Evolutionary conservation across 139 green algal genomes (phyloP).

Genomic region (Diplosphaera chodatii): DNA sequence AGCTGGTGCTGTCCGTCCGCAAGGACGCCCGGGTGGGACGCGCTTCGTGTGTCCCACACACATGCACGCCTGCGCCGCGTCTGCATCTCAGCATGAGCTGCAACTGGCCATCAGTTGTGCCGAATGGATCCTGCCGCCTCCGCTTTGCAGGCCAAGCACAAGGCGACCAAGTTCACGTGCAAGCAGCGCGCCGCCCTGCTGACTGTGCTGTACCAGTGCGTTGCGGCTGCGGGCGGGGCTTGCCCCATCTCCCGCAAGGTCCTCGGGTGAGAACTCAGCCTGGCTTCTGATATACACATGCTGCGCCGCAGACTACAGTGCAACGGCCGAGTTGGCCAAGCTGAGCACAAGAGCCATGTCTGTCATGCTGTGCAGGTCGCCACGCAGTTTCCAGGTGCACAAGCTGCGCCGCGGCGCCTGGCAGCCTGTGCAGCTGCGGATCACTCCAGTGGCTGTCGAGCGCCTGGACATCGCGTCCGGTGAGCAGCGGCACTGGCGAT

Average conservation of each 20-base stretch:
- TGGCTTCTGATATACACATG: too few species aligned
- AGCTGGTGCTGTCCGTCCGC: slow-evolving; percentile 62
- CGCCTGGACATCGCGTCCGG: slow-evolving; percentile 28
- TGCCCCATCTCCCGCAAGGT: slow-evolving; percentile 41
- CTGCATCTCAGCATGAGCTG: too few species aligned
- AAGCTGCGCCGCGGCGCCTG: slow-evolving; percentile 43
- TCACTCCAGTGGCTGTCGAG: slow-evolving; percentile 52
- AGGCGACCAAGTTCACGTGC: slow-evolving; percentile 72
- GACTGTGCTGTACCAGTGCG: slow-evolving; percentile 57
- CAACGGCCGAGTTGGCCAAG: too few species aligned
- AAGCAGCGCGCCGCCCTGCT: slow-evolving; percentile 58
- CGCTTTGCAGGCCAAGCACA: slow-evolving; percentile 54
- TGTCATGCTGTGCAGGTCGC: slow-evolving; percentile 30
- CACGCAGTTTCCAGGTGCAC: slow-evolving; percentile 16
- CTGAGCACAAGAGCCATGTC: too few species aligned
- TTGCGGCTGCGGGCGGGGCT: slow-evolving; percentile 30
- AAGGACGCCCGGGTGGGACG: slow-evolving; percentile 62
- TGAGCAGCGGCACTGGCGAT: too few species aligned
- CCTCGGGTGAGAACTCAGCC: slow-evolving; percentile 44
- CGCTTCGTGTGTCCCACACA: too few species aligned
- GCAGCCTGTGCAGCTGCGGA: slow-evolving; percentile 36
- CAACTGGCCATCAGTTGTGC: too few species aligned
- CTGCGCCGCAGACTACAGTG: too few species aligned
- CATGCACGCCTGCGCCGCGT: too few species aligned
- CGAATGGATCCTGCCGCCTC: too few species aligned